Evolutionary conservation across 2,329 filamentous ascomycete species (phyloP).

Genomic region (Drechslerella dactyloides): DNA sequence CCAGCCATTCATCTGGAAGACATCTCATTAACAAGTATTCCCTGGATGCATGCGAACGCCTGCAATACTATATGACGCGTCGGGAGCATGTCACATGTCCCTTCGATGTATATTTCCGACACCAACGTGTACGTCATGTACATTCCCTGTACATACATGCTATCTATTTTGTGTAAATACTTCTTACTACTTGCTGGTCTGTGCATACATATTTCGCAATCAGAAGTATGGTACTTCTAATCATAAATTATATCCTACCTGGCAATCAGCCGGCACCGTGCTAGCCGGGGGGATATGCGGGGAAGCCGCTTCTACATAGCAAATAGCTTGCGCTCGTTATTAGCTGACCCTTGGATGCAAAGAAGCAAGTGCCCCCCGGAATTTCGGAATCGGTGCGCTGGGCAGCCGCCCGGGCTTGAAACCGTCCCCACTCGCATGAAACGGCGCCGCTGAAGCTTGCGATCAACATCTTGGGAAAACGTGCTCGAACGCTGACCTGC

Average conservation of each 20-base stretch:
- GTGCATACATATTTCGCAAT: neutral
- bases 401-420: conserved; percentile 26
- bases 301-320: neutral
- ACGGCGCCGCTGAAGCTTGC: conserved; percentile 7
- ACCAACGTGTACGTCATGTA: neutral
- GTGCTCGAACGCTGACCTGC: conserved; percentile 2
- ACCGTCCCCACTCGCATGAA: conserved; percentile 28
- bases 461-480: conserved; percentile 5
- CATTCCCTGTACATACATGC: neutral
- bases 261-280: neutral
- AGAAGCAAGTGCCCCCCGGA: conserved; percentile 27
- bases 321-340: neutral
- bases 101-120: neutral
- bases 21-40: too few relatives aligned
- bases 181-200: too few relatives aligned
- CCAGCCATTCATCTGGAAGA: neutral
- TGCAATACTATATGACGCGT: conserved; percentile 30
- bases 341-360: neutral
- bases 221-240: neutral
- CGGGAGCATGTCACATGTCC: conserved; percentile 37
- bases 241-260: neutral
- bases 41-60: too few relatives aligned
- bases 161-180: neutral
- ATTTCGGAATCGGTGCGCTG: conserved; percentile 39
- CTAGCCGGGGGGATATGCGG: neutral